Evolutionary conservation across 2,329 filamentous ascomycete genomes (phyloP).

Genomic region (Raffaelea albimanens): DNA sequence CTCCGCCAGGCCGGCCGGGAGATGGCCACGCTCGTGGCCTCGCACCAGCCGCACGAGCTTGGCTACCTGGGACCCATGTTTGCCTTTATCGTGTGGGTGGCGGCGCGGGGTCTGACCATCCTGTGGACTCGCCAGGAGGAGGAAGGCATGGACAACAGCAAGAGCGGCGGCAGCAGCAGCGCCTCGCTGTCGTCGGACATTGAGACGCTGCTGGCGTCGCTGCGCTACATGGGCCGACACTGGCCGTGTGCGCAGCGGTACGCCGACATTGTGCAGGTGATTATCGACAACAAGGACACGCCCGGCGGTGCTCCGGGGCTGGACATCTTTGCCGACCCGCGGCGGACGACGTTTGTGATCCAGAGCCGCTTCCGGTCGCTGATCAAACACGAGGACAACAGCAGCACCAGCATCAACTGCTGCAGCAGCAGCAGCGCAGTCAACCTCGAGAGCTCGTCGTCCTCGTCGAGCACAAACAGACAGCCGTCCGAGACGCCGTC

Average conservation of each 20-base stretch:
- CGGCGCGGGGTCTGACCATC: constrained; percentile 5
- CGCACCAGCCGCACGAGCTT: constrained; percentile 2
- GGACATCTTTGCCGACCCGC: constrained; percentile 8
- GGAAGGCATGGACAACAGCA: neutral
- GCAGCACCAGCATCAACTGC: neutral
- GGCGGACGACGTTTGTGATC: constrained; percentile 7
- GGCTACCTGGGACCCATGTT: constrained; percentile 5
- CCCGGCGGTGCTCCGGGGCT: constrained; percentile 7
- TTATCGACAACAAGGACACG: constrained; percentile 8
- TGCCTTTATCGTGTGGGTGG: constrained; percentile 10
- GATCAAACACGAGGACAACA: neutral
- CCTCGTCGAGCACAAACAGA: neutral
- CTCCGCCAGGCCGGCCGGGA: constrained; percentile 5
- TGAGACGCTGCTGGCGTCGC: constrained; percentile 2
- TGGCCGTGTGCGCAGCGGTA: constrained; percentile 10
- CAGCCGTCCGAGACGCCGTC: constrained; percentile 1
- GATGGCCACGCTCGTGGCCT: constrained; percentile 2
- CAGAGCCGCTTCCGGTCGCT: neutral
- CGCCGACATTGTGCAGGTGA: constrained; percentile 9
- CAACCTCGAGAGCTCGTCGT: neutral
- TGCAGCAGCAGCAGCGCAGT: neutral
- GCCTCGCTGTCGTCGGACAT: constrained; percentile 1
- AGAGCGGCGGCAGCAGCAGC: neutral
- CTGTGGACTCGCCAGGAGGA: constrained; percentile 4
- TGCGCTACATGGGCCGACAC: constrained; percentile 3